phyloP scores from a whole-genome alignment of 169 alveolate genomes.

The Eimeria praecox region DNA sequence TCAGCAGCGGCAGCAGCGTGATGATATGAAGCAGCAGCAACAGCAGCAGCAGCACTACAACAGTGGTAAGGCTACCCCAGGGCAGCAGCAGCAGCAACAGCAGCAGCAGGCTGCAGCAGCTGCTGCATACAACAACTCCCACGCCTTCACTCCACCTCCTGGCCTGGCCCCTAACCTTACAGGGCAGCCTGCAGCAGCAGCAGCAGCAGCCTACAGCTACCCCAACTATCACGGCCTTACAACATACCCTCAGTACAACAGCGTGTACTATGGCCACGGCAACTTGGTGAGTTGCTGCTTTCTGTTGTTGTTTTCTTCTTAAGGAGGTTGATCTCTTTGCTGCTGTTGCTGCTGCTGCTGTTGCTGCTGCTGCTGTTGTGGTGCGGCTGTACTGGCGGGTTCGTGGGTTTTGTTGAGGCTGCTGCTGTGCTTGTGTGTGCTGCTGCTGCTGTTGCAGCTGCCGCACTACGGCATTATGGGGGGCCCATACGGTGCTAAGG shows the following conservation, averaged over 20 bases:
- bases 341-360: not conserved
- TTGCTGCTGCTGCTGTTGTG: not conserved
- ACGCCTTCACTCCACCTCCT: conserved; percentile 63
- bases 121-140: conserved; percentile 64
- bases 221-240: conserved; percentile 62
- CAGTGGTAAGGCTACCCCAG: conserved; percentile 36
- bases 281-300: not conserved
- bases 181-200: conserved; percentile 74
- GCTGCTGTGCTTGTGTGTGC: not conserved
- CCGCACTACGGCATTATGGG: conserved; percentile 68
- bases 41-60: conserved; percentile 63
- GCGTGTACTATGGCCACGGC: conserved; percentile 53
- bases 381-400: not conserved
- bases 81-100: conserved; percentile 14
- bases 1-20: conserved; percentile 74
- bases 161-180: conserved; percentile 71
- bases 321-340: not conserved
- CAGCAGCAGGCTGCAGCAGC: conserved; percentile 19
- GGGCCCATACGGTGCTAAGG: conserved; percentile 70
- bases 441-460: conserved; percentile 38
- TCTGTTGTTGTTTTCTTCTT: not conserved
- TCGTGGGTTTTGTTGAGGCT: not conserved
- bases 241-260: conserved; percentile 48
- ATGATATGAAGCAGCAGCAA: conserved; percentile 52
- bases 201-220: conserved; percentile 60